Evolutionary conservation across 768 basidiomycete species (phyloP), one percentile per base, ranked within the genome.

Genomic region (Pholiota microspora): DNA sequence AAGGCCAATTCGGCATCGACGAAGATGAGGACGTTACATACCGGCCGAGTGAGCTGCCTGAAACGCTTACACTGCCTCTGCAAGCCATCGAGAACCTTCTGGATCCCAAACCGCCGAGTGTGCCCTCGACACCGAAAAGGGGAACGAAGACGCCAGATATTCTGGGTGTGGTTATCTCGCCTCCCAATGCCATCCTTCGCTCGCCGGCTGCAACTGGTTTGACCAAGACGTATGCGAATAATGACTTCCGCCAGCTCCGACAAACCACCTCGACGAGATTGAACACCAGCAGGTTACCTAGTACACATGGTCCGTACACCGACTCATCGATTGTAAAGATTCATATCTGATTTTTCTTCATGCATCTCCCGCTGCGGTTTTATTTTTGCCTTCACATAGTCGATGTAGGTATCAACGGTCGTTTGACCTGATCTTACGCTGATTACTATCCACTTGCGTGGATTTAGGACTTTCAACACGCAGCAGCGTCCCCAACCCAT

Each of bases 221-320:
- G 24, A 92, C 92, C 9, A 94, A 92, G 71, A 92, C 80, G 56
- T 94, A 94, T 59, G 68, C 66, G 18, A 87, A 81, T 65, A 92
- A 94, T 61, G 91, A 93, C 67, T 94, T 94, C 62, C 78, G 92
- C 50, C 81, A 88, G 64, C 73, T 91, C 59, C 75, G 91, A 46
- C 84, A 86, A 67, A 71, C 75, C 36, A 79, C 88, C 28, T 79
- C 82, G 8, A 81, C 86, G 59, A 81, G 88, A 62, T 81, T 90
- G 67, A 94, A 93, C 63, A 93, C 90, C 52, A 93, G 91, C 70
- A 77, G 92, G 62, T 74, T 93, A 42, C 92, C 92, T 8, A 93
- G 92, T 69, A 86, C 84, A 75, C 92, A 94, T 70, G 91, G 80
- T 80, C 50, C 38, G 77, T 65, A 24, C 31, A 1, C 46, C 27